A percentile compares a stretch with the other conserved stretches of the same genome.
phyloP scores from a whole-genome alignment of 257 asterid species.

The Henckelia pumila region DNA sequence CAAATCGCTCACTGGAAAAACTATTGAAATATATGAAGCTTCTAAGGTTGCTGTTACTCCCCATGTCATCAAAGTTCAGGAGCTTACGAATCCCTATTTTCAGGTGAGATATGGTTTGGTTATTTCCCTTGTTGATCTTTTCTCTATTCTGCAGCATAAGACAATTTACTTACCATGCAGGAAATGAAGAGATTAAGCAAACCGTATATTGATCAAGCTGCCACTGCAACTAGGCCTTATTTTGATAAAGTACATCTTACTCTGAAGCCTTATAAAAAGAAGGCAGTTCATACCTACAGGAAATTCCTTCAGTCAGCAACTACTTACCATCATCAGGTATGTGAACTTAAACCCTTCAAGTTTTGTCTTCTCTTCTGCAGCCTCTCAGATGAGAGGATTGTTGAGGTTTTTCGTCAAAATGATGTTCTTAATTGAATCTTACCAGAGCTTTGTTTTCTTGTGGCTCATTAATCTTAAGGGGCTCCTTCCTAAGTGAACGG shows the following conservation, averaged over 20 bases:
- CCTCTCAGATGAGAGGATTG: not conserved
- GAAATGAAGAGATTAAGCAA: constrained; percentile 64
- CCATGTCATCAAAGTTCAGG: constrained; percentile 63
- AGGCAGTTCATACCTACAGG: constrained; percentile 57
- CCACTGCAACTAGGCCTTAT: constrained; percentile 84
- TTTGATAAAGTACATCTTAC: constrained; percentile 52
- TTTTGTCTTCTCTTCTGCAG: constrained; percentile 15
- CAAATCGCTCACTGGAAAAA: constrained; percentile 51
- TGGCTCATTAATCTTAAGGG: not conserved
- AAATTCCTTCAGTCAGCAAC: constrained; percentile 76
- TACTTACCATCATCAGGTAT: constrained; percentile 74
- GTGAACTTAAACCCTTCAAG: constrained; percentile 10
- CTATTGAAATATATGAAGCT: constrained; percentile 58
- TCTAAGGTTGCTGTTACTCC: constrained; percentile 62
- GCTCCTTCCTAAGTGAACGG: not conserved
- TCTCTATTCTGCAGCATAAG: constrained; percentile 27
- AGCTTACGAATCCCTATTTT: constrained; percentile 65
- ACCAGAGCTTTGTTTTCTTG: not conserved
- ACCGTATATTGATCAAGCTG: constrained; percentile 81
- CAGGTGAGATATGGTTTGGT: constrained; percentile 48
- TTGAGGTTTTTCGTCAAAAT: not conserved
- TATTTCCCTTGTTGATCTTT: constrained; percentile 14
- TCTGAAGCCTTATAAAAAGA: constrained; percentile 62
- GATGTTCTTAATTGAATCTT: not conserved
- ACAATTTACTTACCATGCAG: constrained; percentile 39